Base-by-base conservation (phyloP, 495 filamentous ascomycete species). In the Platismatia glauca region DNA sequence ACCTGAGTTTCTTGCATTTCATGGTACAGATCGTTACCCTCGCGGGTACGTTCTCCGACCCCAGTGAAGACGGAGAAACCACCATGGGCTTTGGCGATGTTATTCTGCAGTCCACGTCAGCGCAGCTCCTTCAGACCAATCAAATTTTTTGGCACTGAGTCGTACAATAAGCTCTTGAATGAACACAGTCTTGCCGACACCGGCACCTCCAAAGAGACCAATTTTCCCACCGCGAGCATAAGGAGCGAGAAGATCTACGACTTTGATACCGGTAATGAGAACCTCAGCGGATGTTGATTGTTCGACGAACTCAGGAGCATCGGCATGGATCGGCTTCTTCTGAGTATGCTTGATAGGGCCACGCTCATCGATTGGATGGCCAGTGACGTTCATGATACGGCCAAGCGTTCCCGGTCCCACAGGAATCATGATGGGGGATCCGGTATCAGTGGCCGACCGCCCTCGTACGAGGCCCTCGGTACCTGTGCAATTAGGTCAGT, bases 201-300 rank as follows among this genome's bases (percentile, higher is more conserved):
- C 94, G 73, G 94, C 94, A 94, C 94, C 94, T 82, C 94, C 94
- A 81, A 98, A 98, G 74, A 98, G 95, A 89, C 94, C 94, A 85
- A 98, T 98, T 88, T 98, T 98, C 86, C 94, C 94, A 89, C 94
- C 94, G 92, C 94, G 94, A 79, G 94, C 94, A 78, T 98, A 98
- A 71, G 94, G 94, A 74, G 94, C 94, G 69, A 98, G 84, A 68
- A 98, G 82, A 76, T 98, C 94, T 78, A 98, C 94, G 76, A 98
- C 94, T 87, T 98, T 98, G 86, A 98, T 98, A 86, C 94, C 94
- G 69, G 94, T 98, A 71, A 96, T 88, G 67, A 98, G 84, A 78
- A 98, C 87, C 79, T 98, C 94, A 68, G 95, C 94, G 66, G 82
- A 80, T 70, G 94, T 98, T 63, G 94, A 91, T 84, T 98, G 94